Evolutionary conservation across 345 rosid genomes (phyloP).

Genomic region (sweet orange (Citrus sinensis)): DVS_A1.0 CM039164.1:27039501-27040000

Average conservation of each 20-base stretch:
- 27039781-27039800: not conserved
- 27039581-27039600: slow-evolving; percentile 12
- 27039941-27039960: not conserved
- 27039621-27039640: slow-evolving; percentile 22
- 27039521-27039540: not conserved
- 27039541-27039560: slow-evolving; percentile 1
- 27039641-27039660: slow-evolving; percentile 29
- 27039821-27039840: too few species aligned
- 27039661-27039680: slow-evolving; percentile 21
- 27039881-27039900: not conserved
- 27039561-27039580: slow-evolving; percentile 14
- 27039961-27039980: not conserved
- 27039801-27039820: slow-evolving; percentile 5
- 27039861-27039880: not conserved
- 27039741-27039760: not conserved
- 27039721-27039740: not conserved
- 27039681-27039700: not conserved
- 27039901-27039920: not conserved
- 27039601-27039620: slow-evolving; percentile 24
- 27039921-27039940: not conserved
- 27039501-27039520: not conserved
- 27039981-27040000: too few species aligned
- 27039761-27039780: slow-evolving; percentile 9
- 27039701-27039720: not conserved
- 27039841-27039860: too few species aligned